phyloP scores from a whole-genome alignment of 2,329 filamentous ascomycete species.

The Fusarium protoensiforme region DNA sequence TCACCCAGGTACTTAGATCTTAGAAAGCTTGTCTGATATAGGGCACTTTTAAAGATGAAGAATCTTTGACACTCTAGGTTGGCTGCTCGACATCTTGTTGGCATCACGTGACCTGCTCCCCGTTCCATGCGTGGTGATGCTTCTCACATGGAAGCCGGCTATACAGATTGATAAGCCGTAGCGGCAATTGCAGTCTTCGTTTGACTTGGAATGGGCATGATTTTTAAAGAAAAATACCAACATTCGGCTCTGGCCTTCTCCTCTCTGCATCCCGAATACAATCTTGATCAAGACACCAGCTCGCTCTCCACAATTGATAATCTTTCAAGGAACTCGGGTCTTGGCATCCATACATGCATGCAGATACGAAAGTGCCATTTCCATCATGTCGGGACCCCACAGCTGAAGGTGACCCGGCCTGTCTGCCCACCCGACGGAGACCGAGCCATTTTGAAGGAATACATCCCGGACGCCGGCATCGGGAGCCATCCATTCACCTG shows the following conservation, averaged over 20 bases:
- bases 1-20: not conserved
- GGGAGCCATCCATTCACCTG: not conserved
- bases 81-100: not conserved
- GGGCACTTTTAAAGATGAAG: not conserved
- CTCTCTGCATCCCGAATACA: not conserved
- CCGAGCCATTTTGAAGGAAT: slow-evolving; percentile 3
- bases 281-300: not conserved
- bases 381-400: not conserved
- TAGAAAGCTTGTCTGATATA: not conserved
- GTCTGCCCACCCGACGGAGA: not conserved
- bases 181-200: not conserved
- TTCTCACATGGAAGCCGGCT: not conserved
- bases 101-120: not conserved
- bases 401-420: not conserved
- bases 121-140: not conserved
- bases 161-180: not conserved
- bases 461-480: not conserved
- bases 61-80: not conserved
- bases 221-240: not conserved
- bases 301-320: not conserved
- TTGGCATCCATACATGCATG: not conserved
- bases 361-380: not conserved
- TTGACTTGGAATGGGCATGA: not conserved
- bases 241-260: not conserved
- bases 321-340: not conserved